A percentile compares a stretch with the other conserved stretches of the same genome.
phyloP scores from a whole-genome alignment of 768 basidiomycete genomes.

The Xerocomellus dryophilus region DNA sequence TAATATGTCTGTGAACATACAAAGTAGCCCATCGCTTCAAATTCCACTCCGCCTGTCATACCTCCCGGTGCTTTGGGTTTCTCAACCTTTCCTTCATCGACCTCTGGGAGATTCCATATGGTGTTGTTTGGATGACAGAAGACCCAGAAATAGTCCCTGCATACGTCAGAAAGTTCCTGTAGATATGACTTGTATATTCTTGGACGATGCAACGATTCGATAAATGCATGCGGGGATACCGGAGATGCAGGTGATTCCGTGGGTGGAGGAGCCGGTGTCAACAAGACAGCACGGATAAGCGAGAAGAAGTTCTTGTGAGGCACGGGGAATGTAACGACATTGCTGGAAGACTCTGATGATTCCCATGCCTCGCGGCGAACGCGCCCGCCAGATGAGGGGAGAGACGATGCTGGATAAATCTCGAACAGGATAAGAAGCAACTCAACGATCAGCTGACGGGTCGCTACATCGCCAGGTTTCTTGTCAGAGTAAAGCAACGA shows the following conservation, averaged over 20 bases:
- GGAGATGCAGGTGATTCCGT: constrained; percentile 59
- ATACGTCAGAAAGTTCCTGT: constrained; percentile 82
- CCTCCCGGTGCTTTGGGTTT: constrained; percentile 93
- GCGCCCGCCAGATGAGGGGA: constrained; percentile 50
- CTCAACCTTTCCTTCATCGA: constrained; percentile 82
- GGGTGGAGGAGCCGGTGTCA: constrained; percentile 66
- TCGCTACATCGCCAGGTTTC: constrained; percentile 91
- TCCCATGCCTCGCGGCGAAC: constrained; percentile 57
- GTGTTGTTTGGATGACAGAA: constrained; percentile 95
- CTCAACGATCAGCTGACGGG: constrained; percentile 88
- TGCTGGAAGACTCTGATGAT: constrained; percentile 41
- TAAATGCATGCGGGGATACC: constrained; percentile 77
- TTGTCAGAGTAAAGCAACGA: constrained; percentile 93
- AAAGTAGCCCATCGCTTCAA: constrained; percentile 93
- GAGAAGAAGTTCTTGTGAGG: constrained; percentile 74
- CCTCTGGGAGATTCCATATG: constrained; percentile 82
- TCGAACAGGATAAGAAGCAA: constrained; percentile 86
- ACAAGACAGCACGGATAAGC: constrained; percentile 69
- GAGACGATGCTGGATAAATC: constrained; percentile 71
- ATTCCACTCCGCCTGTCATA: constrained; percentile 98
- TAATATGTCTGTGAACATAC: constrained; percentile 46
- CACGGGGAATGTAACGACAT: constrained; percentile 61
- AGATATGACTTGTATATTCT: constrained; percentile 81
- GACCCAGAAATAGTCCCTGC: constrained; percentile 94
- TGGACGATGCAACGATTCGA: constrained; percentile 64